Base-by-base conservation (phyloP, 106 monocot genomes). In the Xerophyta viscosa region DNA sequence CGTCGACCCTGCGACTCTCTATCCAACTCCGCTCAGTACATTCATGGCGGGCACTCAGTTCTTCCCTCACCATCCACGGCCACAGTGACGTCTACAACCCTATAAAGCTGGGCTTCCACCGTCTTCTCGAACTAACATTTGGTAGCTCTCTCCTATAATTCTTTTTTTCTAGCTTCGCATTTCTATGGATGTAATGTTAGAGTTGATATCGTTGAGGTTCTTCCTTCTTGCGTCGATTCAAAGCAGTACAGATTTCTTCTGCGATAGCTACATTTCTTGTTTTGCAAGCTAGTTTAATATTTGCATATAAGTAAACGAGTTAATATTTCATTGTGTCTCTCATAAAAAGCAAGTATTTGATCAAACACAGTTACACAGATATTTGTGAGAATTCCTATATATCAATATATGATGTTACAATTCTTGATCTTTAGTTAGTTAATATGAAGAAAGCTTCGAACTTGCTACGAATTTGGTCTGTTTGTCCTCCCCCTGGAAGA, bases 1-100 rank as follows among this genome's bases (percentile, higher is more conserved):
- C 13, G 20, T 19, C 8, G 46, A 46, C 18, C 46, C 46, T 11
- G 15, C 46, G 18, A 46, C 46, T 18, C 31, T 54, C n/a, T 54
- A 36, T 12, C 10, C 77, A 0, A 49, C 77, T 41, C 72, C 72
- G 3, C 19, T 46, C 20, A 73, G 65, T 30, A 72, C 77, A 6
- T 73, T 82, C 72, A 77, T 77, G 68, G 77, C 82, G 3, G 77
- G 82, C 18, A 73, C 77, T 27, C 77, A 82, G 48, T 82, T 77
- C 72, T 82, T 82, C 49, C 82, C 77, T 19, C 77, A 82, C 49
- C 76, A 76, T 26, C 76, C 71, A 3, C 62, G 71, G 19, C 64
- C 73, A 37, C 73, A 56, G 50, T 29, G 20, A 39, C 24, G 27
- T 20, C 24, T 8, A 15, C 49, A 13, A 31, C 6, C 9, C 3